A percentile compares a stretch with the other conserved stretches of the same genome.
Evolutionary conservation across 1,284 basidiomycete genomes (phyloP).

Genomic region (Puccinia hordei): DNA sequence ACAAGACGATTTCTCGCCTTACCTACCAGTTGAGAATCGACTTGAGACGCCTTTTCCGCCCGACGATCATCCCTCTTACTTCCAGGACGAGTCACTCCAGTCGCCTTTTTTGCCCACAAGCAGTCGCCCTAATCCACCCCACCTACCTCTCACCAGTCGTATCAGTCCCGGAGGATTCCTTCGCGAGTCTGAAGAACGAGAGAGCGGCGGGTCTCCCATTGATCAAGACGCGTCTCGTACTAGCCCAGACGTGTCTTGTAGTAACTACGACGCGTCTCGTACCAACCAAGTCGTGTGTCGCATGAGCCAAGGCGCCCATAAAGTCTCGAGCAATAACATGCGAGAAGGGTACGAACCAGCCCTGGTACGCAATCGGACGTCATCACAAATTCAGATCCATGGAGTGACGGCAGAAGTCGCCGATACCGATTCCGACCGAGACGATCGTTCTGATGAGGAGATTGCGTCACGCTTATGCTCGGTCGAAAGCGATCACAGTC

Average conservation of each 20-base stretch:
- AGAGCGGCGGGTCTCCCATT: not conserved
- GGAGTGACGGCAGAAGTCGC: not conserved
- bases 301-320: not conserved
- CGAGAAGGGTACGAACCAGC: not conserved
- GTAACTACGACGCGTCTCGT: not conserved
- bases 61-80: not conserved
- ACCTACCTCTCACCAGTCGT: not conserved
- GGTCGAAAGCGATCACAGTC: not conserved
- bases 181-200: not conserved
- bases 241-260: not conserved
- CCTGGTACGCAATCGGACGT: not conserved
- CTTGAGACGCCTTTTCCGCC: not conserved
- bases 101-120: not conserved
- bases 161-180: conserved; percentile 3
- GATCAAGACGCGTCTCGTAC: not conserved
- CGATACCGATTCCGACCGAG: not conserved
- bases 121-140: not conserved
- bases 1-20: not conserved
- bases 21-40: not conserved
- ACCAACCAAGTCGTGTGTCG: not conserved
- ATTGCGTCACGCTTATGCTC: conserved; percentile 13
- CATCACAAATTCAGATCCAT: not conserved
- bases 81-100: not conserved
- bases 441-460: not conserved
- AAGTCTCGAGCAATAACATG: not conserved